Percentiles rank a stretch among this genome's conserved stretches.
phyloP scores from a whole-genome alignment of 208 protist species.

The Trichomonas gallinae region DNA sequence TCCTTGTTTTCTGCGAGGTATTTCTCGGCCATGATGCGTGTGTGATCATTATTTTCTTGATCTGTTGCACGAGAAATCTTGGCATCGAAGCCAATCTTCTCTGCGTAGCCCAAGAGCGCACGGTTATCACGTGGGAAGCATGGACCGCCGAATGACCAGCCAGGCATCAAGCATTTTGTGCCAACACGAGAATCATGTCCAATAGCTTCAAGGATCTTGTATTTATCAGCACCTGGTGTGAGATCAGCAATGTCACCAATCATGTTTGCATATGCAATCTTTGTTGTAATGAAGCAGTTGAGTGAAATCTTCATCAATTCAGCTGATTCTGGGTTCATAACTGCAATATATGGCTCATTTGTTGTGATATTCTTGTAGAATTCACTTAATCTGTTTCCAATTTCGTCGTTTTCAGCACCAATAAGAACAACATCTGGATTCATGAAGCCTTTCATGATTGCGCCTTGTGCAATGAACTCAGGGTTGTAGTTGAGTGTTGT shows the following conservation, averaged over 20 bases:
- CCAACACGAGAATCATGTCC: slow-evolving; percentile 48
- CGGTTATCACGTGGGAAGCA: slow-evolving; percentile 51
- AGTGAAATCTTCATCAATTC: slow-evolving; percentile 46
- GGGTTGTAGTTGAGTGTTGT: slow-evolving; percentile 45
- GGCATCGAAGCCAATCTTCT: slow-evolving; percentile 35
- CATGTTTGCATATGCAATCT: slow-evolving; percentile 47
- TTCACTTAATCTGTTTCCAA: slow-evolving; percentile 35
- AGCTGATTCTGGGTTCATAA: slow-evolving; percentile 22
- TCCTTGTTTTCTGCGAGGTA: slow-evolving; percentile 28
- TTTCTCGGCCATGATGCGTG: slow-evolving; percentile 22
- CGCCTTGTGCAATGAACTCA: slow-evolving; percentile 51
- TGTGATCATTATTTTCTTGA: slow-evolving; percentile 39
- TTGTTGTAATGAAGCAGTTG: slow-evolving; percentile 53
- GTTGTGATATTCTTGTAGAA: slow-evolving; percentile 27
- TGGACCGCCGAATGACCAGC: slow-evolving; percentile 49
- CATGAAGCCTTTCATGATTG: slow-evolving; percentile 28
- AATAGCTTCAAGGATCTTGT: slow-evolving; percentile 45
- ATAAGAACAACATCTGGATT: slow-evolving; percentile 44
- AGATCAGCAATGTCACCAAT: slow-evolving; percentile 50
- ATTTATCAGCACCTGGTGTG: slow-evolving; percentile 45
- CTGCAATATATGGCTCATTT: background rate
- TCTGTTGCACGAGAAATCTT: slow-evolving; percentile 45
- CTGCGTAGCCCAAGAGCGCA: slow-evolving; percentile 41
- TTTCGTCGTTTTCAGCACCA: slow-evolving; percentile 39
- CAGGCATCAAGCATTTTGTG: slow-evolving; percentile 47